Conservation (phyloP, 2,329 filamentous ascomycete species). For the Curvularia spicifera region DNA sequence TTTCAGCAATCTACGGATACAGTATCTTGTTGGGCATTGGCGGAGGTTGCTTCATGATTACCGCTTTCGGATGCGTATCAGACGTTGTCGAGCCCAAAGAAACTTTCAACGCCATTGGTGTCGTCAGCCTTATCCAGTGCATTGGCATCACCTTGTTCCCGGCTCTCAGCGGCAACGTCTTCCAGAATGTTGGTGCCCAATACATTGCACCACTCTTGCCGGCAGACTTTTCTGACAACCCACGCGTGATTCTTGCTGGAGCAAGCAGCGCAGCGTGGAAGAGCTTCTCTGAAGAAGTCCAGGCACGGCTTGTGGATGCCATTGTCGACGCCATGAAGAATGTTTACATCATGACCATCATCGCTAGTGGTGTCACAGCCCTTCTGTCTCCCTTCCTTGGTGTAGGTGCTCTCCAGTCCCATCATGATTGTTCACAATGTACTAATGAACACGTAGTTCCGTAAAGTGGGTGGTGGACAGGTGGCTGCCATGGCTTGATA, state of each 20-base stretch:
- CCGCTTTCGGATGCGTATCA: constrained; percentile 21
- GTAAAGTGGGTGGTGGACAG: background rate
- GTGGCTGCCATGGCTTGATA: constrained; percentile 1
- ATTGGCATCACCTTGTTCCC: constrained; percentile 17
- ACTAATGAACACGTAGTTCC: background rate
- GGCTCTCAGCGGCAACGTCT: constrained; percentile 6
- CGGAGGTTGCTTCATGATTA: constrained; percentile 22
- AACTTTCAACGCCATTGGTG: constrained; percentile 18
- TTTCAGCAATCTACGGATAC: constrained; percentile 33
- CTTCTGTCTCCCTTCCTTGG: constrained; percentile 3
- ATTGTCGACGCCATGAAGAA: constrained; percentile 13
- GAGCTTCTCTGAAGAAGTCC: constrained; percentile 2
- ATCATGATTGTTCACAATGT: background rate
- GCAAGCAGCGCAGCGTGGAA: constrained; percentile 1
- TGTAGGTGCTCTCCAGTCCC: background rate
- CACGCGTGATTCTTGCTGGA: constrained; percentile 5
- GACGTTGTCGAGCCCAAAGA: constrained; percentile 16
- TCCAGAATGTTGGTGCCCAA: constrained; percentile 9
- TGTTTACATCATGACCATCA: constrained; percentile 11
- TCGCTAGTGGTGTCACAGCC: background rate
- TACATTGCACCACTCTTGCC: constrained; percentile 7
- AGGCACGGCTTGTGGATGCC: constrained; percentile 2
- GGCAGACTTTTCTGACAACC: constrained; percentile 3
- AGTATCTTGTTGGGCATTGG: constrained; percentile 30
- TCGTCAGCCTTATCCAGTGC: constrained; percentile 25